phyloP scores from a whole-genome alignment of 2,329 filamentous ascomycete genomes.

The Verticillium zaregamsianum region DNA sequence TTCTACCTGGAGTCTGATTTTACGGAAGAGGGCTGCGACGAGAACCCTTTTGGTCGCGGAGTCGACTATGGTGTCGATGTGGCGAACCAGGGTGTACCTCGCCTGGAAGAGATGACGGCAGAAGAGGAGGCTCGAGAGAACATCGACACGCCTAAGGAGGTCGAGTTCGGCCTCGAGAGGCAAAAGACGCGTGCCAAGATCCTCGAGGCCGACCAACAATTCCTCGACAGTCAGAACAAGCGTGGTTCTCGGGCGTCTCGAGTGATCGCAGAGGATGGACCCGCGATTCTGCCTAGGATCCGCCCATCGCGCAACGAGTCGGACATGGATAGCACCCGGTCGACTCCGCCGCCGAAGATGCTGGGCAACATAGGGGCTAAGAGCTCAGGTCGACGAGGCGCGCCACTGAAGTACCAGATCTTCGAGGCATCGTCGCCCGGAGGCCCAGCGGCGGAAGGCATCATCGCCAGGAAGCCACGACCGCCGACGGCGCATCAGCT shows the following conservation, averaged over 20 bases:
- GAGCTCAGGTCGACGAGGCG: constrained; percentile 23
- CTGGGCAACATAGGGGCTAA: constrained; percentile 10
- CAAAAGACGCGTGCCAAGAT: constrained; percentile 71
- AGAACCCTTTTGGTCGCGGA: constrained; percentile 82
- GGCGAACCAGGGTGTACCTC: constrained; percentile 65
- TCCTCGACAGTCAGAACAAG: constrained; percentile 58
- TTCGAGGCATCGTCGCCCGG: constrained; percentile 47
- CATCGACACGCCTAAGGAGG: constrained; percentile 66
- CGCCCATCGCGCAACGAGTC: constrained; percentile 58
- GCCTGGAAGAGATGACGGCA: constrained; percentile 59
- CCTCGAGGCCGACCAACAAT: constrained; percentile 69
- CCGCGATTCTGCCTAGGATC: constrained; percentile 58
- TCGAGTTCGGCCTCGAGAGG: constrained; percentile 68
- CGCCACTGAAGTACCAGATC: constrained; percentile 54
- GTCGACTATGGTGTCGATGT: constrained; percentile 62
- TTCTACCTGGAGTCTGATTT: constrained; percentile 98
- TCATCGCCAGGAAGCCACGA: constrained; percentile 60
- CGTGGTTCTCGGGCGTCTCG: constrained; percentile 39
- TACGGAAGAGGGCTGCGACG: constrained; percentile 76
- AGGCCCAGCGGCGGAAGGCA: constrained; percentile 45
- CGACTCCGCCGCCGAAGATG: constrained; percentile 35
- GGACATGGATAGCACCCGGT: constrained; percentile 39
- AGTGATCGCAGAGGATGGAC: constrained; percentile 45
- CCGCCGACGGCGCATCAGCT: constrained; percentile 79
- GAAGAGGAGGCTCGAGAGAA: constrained; percentile 68